Evolutionary conservation across 208 protist species (phyloP), one percentile per base, ranked within the genome.

Genomic region (Phytomonas sp.): DNA sequence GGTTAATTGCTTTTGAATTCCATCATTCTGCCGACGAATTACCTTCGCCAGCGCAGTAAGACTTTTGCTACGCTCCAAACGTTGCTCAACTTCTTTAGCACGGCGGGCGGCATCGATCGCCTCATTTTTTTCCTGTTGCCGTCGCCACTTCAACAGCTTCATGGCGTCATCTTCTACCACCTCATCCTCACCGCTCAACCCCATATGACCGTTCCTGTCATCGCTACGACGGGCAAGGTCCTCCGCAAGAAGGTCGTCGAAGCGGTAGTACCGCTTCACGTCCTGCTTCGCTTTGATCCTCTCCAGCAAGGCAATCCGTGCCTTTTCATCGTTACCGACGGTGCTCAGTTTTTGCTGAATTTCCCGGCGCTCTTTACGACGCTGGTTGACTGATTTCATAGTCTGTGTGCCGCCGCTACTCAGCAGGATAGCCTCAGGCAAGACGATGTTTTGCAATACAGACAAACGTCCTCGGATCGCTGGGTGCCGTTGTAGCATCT

Each of bases 401-500:
- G 74, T 71, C 67, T 85, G 79, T 6, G 1, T 34, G 0, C 17
- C 20, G 4, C 85, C 81, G 9, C 82, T 81, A 29, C 77, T 80
- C 51, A 94, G 81, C 17, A 96, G 72, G 13, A 93, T 76, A n/a
- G 88, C 82, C 28, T 96, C 91, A 8, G 91, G 88, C 62, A 94
- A 71, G 11, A 96, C 87, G 31, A 81, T 94, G 68, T 93, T 83
- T 63, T 87, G 76, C 72, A 96, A 70, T 23, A 96, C 77, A 23
- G 74, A 79, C 30, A 91, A 71, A 37, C 36, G 81, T 6, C 91
- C 91, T 28, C 91, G 88, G 40, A 93, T 68, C 0, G 88, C 87
- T 0, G 91, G 91, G 72, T 96, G 88, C 75, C 91, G 79, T 71
- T 79, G 77, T 46, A 96, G 80, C 88, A 96, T 96, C 68, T 92